Percentiles rank a stretch among this genome's conserved stretches.
phyloP scores from a whole-genome alignment of 177 flowering plant species.

The Vitis hybrid region DNA sequence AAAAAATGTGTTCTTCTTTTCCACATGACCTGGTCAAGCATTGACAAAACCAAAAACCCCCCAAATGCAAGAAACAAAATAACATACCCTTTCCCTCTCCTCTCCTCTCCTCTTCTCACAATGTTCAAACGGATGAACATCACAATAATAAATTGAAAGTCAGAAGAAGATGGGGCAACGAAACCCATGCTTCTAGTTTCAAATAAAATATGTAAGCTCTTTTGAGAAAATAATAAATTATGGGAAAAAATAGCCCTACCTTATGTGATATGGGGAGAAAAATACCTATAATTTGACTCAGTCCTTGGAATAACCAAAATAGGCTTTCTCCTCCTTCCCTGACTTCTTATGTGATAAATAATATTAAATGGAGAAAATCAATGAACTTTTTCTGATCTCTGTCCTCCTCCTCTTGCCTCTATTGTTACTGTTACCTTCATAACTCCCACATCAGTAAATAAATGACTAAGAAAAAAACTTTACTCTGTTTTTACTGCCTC shows the following conservation, averaged over 20 bases:
- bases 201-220: not conserved
- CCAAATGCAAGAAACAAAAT: not conserved
- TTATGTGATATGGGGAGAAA: not conserved
- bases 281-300: not conserved
- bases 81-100: not conserved
- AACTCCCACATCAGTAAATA: no score
- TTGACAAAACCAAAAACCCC: not conserved
- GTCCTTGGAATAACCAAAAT: not conserved
- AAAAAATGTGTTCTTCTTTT: not conserved
- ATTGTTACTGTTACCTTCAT: not conserved
- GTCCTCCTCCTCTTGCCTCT: not conserved
- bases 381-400: not conserved
- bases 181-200: not conserved
- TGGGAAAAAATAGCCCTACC: not conserved
- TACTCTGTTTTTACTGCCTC: not conserved
- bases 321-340: constrained; percentile 2
- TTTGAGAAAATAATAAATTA: not conserved
- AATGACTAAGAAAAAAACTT: not conserved
- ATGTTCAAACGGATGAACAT: not conserved
- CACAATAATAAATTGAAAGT: not conserved
- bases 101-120: not conserved
- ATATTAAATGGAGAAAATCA: not conserved
- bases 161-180: not conserved
- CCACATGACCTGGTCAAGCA: not conserved
- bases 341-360: not conserved